These are phyloP conservation scores for Lentinula edodes DNA, from an alignment of 768 basidiomycete species.

Conservation along the genomic window DNA sequence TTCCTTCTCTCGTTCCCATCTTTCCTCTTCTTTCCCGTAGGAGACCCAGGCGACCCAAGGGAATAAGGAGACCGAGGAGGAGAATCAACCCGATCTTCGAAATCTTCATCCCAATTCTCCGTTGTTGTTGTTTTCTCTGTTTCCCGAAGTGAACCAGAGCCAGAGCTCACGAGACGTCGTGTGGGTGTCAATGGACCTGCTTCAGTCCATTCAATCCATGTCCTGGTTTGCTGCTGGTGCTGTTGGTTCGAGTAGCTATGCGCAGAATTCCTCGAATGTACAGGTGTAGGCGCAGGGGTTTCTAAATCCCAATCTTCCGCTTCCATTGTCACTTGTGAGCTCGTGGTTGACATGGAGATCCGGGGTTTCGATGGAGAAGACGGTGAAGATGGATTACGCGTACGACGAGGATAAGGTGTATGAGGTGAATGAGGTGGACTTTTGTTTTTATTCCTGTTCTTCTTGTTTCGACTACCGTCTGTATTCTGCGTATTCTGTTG, in stretches of 20 bases:
- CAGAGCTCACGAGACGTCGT: constrained; percentile 19
- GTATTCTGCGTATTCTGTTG: constrained; percentile 8
- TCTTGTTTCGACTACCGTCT: constrained; percentile 2
- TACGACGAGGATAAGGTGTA: no score
- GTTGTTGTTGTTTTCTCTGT: constrained; percentile 15
- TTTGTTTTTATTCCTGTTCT: no score
- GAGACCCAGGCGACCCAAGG: no score
- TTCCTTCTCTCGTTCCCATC: not conserved
- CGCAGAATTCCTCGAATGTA: constrained; percentile 9
- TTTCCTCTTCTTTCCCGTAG: no score
- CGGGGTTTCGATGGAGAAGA: constrained; percentile 15
- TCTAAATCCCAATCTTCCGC: constrained; percentile 41
- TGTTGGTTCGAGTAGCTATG: not conserved
- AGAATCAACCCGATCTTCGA: constrained; percentile 46
- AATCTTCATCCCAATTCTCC: constrained; percentile 62
- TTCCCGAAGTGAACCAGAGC: constrained; percentile 18
- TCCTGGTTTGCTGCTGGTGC: constrained; percentile 17
- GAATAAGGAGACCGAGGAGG: constrained; percentile 16
- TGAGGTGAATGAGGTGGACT: no score
- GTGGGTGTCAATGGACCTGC: constrained; percentile 47
- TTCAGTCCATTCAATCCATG: constrained; percentile 33
- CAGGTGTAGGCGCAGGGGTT: not conserved
- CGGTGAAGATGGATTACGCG: no score
- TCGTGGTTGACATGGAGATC: constrained; percentile 24
- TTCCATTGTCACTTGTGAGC: constrained; percentile 33